phyloP scores from a whole-genome alignment of 192 early-diverging fungal species.

The Coemansia sp. region DNA sequence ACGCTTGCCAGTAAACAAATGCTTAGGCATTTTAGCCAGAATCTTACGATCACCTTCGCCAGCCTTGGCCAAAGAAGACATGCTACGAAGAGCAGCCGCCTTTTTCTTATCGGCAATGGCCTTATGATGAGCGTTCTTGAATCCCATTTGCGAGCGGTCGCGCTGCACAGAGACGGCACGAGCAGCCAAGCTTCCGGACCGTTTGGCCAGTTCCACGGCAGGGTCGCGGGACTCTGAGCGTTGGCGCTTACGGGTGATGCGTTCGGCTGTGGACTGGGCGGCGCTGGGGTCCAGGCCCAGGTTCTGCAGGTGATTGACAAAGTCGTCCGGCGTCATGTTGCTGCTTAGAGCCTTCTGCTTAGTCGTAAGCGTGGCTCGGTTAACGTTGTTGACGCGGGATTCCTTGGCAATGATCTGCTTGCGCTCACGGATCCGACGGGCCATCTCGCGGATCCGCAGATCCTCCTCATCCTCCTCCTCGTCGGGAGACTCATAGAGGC shows the following conservation, averaged over 20 bases:
- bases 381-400: conserved; percentile 78
- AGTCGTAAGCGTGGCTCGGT: conserved; percentile 65
- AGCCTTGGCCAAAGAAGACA: conserved; percentile 72
- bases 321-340: conserved; percentile 50
- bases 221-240: conserved; percentile 65
- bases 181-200: conserved; percentile 60
- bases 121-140: conserved; percentile 57
- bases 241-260: conserved; percentile 73
- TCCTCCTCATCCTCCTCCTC: conserved; percentile 79
- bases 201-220: conserved; percentile 60
- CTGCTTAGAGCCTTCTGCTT: conserved; percentile 36
- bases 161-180: conserved; percentile 59
- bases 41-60: conserved; percentile 97
- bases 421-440: conserved; percentile 78
- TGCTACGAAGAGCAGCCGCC: conserved; percentile 67
- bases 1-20: conserved; percentile 93
- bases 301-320: conserved; percentile 67
- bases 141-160: conserved; percentile 72
- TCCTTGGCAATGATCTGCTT: conserved; percentile 78
- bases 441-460: conserved; percentile 70
- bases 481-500: conserved; percentile 82
- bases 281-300: conserved; percentile 72
- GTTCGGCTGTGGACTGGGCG: conserved; percentile 53
- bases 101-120: conserved; percentile 72
- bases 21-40: conserved; percentile 91